A percentile compares a stretch with the other conserved stretches of the same genome.
These are phyloP conservation scores for Leptographium galeiforme DNA, from an alignment of 2,329 filamentous ascomycete genomes.

Conservation along the genomic window DNA sequence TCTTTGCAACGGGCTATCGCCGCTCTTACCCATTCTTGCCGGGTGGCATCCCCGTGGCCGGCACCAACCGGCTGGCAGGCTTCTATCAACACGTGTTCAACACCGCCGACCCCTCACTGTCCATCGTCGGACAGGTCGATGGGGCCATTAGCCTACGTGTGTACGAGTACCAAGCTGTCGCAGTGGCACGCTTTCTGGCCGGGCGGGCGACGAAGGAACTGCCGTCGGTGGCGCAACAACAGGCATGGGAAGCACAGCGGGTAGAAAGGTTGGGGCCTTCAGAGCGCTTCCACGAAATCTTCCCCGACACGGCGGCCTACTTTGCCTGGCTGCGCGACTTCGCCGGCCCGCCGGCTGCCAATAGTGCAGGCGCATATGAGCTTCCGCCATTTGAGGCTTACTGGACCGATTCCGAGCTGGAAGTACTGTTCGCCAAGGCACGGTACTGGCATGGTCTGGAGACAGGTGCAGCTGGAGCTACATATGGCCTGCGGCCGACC, in stretches of 20 bases:
- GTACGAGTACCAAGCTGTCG: constrained; percentile 55
- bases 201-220: constrained; percentile 30
- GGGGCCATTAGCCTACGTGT: constrained; percentile 52
- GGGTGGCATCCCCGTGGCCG: constrained; percentile 21
- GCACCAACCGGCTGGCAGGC: constrained; percentile 33
- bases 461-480: too few relatives aligned
- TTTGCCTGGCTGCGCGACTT: constrained; percentile 2
- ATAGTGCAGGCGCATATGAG: neutral
- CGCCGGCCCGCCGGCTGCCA: neutral
- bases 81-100: constrained; percentile 47
- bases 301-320: constrained; percentile 3
- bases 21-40: constrained; percentile 51
- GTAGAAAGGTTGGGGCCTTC: constrained; percentile 19
- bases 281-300: constrained; percentile 4
- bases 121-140: constrained; percentile 38
- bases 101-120: constrained; percentile 37
- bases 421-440: constrained; percentile 3
- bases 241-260: constrained; percentile 42
- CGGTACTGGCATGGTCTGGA: neutral
- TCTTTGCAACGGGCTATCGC: constrained; percentile 55
- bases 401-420: constrained; percentile 3
- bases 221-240: constrained; percentile 34
- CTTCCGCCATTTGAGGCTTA: constrained; percentile 1
- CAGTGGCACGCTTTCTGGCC: constrained; percentile 43
- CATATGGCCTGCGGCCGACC: too few relatives aligned